Percentiles rank a stretch among this genome's conserved stretches.
phyloP scores from a whole-genome alignment of 2,329 filamentous ascomycete species.

The Coniochaeta pulveracea region DNA sequence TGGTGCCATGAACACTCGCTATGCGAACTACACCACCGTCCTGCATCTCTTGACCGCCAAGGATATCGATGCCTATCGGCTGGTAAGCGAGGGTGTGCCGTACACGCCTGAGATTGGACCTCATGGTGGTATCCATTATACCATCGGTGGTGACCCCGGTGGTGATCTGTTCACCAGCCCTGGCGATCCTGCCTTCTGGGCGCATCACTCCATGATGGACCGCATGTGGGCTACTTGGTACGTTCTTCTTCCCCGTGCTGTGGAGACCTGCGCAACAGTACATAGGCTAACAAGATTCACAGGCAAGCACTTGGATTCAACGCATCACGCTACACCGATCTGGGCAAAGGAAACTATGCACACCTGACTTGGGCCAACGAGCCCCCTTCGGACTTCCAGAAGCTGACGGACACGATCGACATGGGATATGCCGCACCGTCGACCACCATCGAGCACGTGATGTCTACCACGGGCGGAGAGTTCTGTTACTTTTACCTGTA shows the following conservation, averaged over 20 bases:
- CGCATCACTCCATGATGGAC: slow-evolving; percentile 10
- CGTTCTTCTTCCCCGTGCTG: neutral
- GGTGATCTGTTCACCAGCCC: slow-evolving; percentile 16
- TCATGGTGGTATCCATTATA: slow-evolving; percentile 20
- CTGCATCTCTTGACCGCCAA: slow-evolving; percentile 17
- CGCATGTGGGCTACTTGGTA: slow-evolving; percentile 9
- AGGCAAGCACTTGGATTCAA: slow-evolving; percentile 5
- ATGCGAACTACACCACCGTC: slow-evolving; percentile 18
- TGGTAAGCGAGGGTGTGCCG: slow-evolving; percentile 21
- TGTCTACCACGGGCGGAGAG: slow-evolving; percentile 16
- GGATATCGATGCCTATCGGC: slow-evolving; percentile 21
- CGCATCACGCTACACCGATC: slow-evolving; percentile 12
- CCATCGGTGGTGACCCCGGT: slow-evolving; percentile 22
- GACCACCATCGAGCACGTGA: slow-evolving; percentile 16
- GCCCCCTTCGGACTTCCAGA: slow-evolving; percentile 13
- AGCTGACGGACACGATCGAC: slow-evolving; percentile 16
- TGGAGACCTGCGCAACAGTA: no score
- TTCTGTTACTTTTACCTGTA: slow-evolving; percentile 20
- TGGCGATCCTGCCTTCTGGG: slow-evolving; percentile 13
- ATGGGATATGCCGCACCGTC: slow-evolving; percentile 17
- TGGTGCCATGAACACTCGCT: slow-evolving; percentile 17
- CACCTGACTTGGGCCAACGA: slow-evolving; percentile 18
- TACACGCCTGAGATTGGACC: slow-evolving; percentile 17
- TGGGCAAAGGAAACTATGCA: slow-evolving; percentile 15
- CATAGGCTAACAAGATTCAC: neutral